Evolutionary conservation across 164 flowering plant species (phyloP).

Genomic region (Echeveria elegans): DNA sequence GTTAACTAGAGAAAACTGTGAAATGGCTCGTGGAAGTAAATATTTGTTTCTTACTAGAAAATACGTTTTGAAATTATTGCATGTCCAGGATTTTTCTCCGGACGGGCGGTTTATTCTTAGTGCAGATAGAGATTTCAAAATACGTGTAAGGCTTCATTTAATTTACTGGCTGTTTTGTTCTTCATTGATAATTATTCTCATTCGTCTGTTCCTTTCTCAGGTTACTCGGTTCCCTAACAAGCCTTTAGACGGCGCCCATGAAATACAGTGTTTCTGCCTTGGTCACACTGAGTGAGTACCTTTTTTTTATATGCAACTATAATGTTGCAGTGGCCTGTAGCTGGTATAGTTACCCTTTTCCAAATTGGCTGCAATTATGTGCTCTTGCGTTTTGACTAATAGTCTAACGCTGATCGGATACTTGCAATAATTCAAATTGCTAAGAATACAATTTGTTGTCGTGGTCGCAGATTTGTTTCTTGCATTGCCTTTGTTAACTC

Average conservation of each 20-base stretch:
- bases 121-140: conserved; percentile 94
- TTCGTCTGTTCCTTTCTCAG: conserved; percentile 23
- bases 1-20: too few species aligned
- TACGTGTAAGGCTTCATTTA: conserved; percentile 50
- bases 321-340: neutral
- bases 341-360: neutral
- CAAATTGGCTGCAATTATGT: neutral
- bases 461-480: conserved; percentile 60
- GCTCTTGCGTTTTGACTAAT: neutral
- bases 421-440: neutral
- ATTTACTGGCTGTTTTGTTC: conserved; percentile 10
- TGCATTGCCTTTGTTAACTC: conserved; percentile 52
- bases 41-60: neutral
- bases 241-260: conserved; percentile 80
- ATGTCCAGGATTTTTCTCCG: conserved; percentile 76
- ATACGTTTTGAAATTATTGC: neutral
- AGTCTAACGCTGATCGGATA: neutral
- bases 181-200: neutral
- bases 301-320: neutral
- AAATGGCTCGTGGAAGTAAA: too few species aligned
- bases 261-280: conserved; percentile 89
- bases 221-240: conserved; percentile 67
- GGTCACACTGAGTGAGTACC: conserved; percentile 87
- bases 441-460: neutral
- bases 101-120: conserved; percentile 70